Evolutionary conservation across 257 asterid species (phyloP), one percentile per base, ranked within the genome.

Genomic region (Solanum stenotomum): DNA sequence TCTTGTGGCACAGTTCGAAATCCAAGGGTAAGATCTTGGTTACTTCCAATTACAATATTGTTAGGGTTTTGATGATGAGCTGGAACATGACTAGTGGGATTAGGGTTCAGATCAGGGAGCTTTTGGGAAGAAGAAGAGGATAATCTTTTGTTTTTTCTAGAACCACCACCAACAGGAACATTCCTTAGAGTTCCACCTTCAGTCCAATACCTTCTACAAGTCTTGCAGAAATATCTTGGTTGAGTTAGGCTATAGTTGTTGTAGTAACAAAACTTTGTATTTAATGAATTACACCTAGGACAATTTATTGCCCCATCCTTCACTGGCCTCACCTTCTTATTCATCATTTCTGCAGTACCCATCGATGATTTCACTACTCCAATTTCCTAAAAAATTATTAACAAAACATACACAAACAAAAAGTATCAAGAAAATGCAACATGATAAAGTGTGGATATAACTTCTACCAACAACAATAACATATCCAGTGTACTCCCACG

Each of bases 121-220:
- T 89, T 92, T 33, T 90, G 89, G 70, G 93, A 49, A 9, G 89
- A 87, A 15, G 89, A 87, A 15, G 90, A 37, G 6, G 89, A 29
- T 0, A 92, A 90, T 88, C 88, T 92, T 89, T 90, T 93, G 91
- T 93, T 94, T 88, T 94, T 95, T 4, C 96, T 83, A 1, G 98
- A 95, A 59, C 95, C 95, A 2, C 98, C 98, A 2, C 98, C 98
- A 12, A 95, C 96, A 3, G 98, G 98, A 16, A 95, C 96, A 23
- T 92, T 95, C 68, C 98, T 90, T 27, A 95, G 93, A 76, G 96
- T 94, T 68, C 98, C 98, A 27, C 98, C 98, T 84, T 92, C 94
- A 6, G 98, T 95, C 98, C 98, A 95, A n/a, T 95, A 95, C 92
- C 96, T 91, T 86, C 97, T 87, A 87, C 98, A 95, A 2, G 95